A percentile compares a stretch with the other conserved stretches of the same genome.
Evolutionary conservation across 2,329 filamentous ascomycete species (phyloP).

Genomic region (Alternaria conjuncta): DNA sequence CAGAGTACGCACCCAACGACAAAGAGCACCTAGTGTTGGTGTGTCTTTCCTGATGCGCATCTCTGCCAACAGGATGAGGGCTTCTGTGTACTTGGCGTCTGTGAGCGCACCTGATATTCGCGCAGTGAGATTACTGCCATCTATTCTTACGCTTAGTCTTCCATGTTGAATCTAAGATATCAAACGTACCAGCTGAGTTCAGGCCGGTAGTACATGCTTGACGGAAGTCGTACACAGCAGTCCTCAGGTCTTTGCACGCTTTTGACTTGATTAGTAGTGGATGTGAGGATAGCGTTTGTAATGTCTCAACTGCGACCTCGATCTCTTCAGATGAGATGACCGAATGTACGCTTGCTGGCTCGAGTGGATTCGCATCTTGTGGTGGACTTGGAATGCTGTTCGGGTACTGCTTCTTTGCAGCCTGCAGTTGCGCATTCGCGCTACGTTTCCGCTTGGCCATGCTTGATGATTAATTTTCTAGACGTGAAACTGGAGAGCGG

Average conservation of each 20-base stretch:
- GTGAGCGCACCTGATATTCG: conserved; percentile 70
- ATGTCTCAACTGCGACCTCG: conserved; percentile 70
- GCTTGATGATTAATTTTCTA: not conserved
- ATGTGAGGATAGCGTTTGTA: conserved; percentile 64
- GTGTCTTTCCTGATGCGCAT: conserved; percentile 71
- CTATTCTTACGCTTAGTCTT: conserved; percentile 35
- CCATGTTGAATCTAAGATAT: not conserved
- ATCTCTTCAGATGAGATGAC: conserved; percentile 70
- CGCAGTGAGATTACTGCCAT: conserved; percentile 68
- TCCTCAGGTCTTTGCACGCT: conserved; percentile 69
- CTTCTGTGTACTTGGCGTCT: conserved; percentile 71
- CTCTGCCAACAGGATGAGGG: conserved; percentile 69
- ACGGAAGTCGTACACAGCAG: conserved; percentile 72
- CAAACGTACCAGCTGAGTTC: conserved; percentile 59
- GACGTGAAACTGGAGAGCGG: not conserved
- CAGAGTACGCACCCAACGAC: conserved; percentile 74
- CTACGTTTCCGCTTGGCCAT: conserved; percentile 43
- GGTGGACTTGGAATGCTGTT: conserved; percentile 35
- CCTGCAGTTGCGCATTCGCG: conserved; percentile 25
- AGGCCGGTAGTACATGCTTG: conserved; percentile 72
- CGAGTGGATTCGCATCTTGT: conserved; percentile 33
- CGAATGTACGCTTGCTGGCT: conserved; percentile 60
- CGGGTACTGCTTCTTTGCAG: conserved; percentile 31
- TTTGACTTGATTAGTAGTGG: conserved; percentile 72
- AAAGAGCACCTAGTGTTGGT: conserved; percentile 71